Conservation (phyloP, 2,329 filamentous ascomycete genomes). For the Stachybotrys chartarum region DNA sequence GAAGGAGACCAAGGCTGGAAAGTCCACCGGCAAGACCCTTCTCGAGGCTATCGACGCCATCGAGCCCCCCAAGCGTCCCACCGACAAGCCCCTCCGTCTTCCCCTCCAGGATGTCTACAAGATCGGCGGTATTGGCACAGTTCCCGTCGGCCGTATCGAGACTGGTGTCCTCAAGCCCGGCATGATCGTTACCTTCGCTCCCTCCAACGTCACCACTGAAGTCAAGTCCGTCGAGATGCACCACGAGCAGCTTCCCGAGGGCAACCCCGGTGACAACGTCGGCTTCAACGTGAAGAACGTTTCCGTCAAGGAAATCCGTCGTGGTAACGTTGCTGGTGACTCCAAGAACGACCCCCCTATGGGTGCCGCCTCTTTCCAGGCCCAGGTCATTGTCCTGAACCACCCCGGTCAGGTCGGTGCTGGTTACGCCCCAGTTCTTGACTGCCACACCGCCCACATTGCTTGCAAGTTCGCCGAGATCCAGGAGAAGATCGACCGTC, state of each 20-base stretch:
- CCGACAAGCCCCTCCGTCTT: constrained; percentile 99
- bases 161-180: constrained; percentile 89
- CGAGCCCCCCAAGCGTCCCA: constrained; percentile 84
- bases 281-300: constrained; percentile 99
- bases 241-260: constrained; percentile 96
- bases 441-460: constrained; percentile 99
- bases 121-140: constrained; percentile 99
- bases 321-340: constrained; percentile 99
- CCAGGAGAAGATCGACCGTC: constrained; percentile 99
- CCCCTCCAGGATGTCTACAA: constrained; percentile 99
- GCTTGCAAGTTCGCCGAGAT: constrained; percentile 99
- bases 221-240: constrained; percentile 99
- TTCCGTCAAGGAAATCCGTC: constrained; percentile 99
- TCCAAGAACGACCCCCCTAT: constrained; percentile 98
- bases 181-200: constrained; percentile 97
- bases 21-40: constrained; percentile 91
- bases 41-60: constrained; percentile 98
- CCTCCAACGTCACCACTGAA: constrained; percentile 99
- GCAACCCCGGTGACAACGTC: constrained; percentile 99
- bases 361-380: constrained; percentile 91
- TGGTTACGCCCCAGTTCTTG: constrained; percentile 97
- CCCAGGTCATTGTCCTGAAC: constrained; percentile 99
- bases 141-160: constrained; percentile 99
- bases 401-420: constrained; percentile 99
- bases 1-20: constrained; percentile 87